Conservation (phyloP, 1,139 yeast species). For the Pichia sp. region DNA sequence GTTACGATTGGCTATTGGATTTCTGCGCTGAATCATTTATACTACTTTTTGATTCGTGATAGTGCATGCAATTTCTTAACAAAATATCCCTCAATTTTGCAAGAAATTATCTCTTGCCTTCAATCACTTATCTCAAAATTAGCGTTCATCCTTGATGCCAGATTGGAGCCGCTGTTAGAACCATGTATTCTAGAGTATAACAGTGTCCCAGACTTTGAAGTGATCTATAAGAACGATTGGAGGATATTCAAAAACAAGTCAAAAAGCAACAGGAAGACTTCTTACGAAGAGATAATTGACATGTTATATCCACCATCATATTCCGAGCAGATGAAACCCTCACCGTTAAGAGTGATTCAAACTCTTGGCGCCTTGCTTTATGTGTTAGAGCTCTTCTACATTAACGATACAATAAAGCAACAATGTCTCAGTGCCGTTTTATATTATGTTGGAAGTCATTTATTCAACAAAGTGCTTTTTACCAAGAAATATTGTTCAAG, state of each 20-base stretch:
- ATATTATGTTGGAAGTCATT: constrained; percentile 66
- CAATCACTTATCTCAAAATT: constrained; percentile 62
- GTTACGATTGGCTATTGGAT: constrained; percentile 72
- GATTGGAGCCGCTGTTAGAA: constrained; percentile 53
- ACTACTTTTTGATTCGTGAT: constrained; percentile 58
- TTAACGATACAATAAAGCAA: constrained; percentile 68
- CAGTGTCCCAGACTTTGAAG: constrained; percentile 59
- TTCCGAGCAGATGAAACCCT: constrained; percentile 67
- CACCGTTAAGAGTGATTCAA: constrained; percentile 82
- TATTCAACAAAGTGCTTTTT: constrained; percentile 70
- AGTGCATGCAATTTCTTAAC: constrained; percentile 43
- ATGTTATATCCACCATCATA: constrained; percentile 72
- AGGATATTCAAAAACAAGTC: constrained; percentile 57
- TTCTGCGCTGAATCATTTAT: constrained; percentile 60
- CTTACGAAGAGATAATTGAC: constrained; percentile 62
- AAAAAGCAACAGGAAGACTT: constrained; percentile 32
- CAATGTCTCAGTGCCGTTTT: constrained; percentile 77
- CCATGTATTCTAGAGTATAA: constrained; percentile 61
- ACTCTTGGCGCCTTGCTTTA: constrained; percentile 85
- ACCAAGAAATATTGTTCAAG: constrained; percentile 67
- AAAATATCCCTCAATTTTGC: constrained; percentile 53
- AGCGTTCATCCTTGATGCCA: constrained; percentile 59
- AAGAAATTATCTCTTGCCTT: constrained; percentile 52
- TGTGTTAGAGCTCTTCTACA: constrained; percentile 75
- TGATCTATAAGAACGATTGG: constrained; percentile 70